These are phyloP conservation scores for Parathielavia hyrcaniae DNA, from an alignment of 495 filamentous ascomycete species.

Conservation along the genomic window DNA sequence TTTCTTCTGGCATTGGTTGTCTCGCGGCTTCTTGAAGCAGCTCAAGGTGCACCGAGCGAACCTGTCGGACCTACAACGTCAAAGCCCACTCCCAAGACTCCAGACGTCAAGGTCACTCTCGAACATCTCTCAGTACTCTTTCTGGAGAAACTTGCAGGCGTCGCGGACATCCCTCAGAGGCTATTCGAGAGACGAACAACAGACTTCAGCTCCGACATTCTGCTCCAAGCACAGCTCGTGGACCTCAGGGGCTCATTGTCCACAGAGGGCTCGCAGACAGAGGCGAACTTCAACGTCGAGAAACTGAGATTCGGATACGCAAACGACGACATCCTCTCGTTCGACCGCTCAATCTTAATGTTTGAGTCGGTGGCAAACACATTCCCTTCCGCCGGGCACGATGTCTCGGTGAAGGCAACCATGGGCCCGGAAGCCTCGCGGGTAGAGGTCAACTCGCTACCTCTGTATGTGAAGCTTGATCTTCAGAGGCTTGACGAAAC, in stretches of 20 bases:
- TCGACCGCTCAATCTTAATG: constrained; percentile 60
- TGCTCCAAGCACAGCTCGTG: constrained; percentile 46
- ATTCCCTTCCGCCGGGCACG: constrained; percentile 51
- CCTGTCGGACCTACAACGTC: constrained; percentile 21
- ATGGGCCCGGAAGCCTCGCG: constrained; percentile 49
- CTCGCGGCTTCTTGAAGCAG: constrained; percentile 45
- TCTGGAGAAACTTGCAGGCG: constrained; percentile 54
- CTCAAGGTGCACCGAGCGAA: constrained; percentile 30
- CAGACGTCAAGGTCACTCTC: constrained; percentile 47
- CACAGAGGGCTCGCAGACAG: constrained; percentile 28
- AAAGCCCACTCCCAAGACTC: constrained; percentile 23
- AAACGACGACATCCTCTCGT: constrained; percentile 68
- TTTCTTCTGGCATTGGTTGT: constrained; percentile 59
- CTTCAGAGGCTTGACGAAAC: constrained; percentile 78
- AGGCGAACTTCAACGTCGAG: constrained; percentile 47
- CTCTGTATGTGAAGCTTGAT: constrained; percentile 70
- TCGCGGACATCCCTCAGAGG: constrained; percentile 36
- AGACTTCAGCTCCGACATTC: constrained; percentile 40
- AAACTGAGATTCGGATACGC: constrained; percentile 70
- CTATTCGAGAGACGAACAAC: constrained; percentile 29
- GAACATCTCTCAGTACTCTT: constrained; percentile 57
- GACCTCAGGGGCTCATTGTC: constrained; percentile 40
- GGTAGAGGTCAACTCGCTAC: constrained; percentile 72
- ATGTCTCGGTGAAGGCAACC: constrained; percentile 57
- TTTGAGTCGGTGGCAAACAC: constrained; percentile 63